Evolutionary conservation across 2,329 filamentous ascomycete genomes (phyloP).

Genomic region (Phialocephala sp.): DNA sequence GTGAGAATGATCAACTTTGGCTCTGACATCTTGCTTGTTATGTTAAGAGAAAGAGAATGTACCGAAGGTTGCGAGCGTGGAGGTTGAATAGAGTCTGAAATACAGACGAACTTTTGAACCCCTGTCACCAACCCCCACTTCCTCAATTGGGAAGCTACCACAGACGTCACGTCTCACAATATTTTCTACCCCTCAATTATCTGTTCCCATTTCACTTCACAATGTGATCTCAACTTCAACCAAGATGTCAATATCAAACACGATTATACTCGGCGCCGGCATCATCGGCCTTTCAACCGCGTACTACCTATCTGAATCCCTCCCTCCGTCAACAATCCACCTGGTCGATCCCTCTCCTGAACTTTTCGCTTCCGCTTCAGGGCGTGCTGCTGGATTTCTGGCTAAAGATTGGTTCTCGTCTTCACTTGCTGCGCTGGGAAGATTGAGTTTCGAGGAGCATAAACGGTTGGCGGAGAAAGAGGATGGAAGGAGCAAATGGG

Average conservation of each 20-base stretch:
- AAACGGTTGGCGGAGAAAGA: slow-evolving; percentile 29
- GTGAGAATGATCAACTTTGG: slow-evolving; percentile 72
- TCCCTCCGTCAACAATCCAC: slow-evolving; percentile 55
- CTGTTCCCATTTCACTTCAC: background rate
- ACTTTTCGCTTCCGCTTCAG: slow-evolving; percentile 76
- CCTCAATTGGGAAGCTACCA: background rate
- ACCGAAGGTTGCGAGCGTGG: background rate
- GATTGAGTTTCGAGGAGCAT: slow-evolving; percentile 69
- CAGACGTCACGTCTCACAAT: background rate
- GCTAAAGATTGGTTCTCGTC: slow-evolving; percentile 73
- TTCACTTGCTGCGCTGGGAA: slow-evolving; percentile 10
- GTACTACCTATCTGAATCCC: slow-evolving; percentile 68
- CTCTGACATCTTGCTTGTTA: slow-evolving; percentile 14
- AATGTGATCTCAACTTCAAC: background rate
- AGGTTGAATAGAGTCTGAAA: background rate
- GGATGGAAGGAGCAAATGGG: slow-evolving; percentile 51
- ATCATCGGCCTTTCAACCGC: slow-evolving; percentile 74
- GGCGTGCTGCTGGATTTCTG: slow-evolving; percentile 75
- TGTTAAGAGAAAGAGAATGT: background rate
- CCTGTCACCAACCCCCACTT: slow-evolving; percentile 16
- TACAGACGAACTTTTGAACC: background rate
- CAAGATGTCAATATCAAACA: slow-evolving; percentile 41
- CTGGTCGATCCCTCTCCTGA: slow-evolving; percentile 61
- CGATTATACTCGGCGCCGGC: slow-evolving; percentile 71
- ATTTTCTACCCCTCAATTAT: background rate